Conservation (phyloP, 768 basidiomycete genomes). For the Dioszegia aurantiaca region DNA sequence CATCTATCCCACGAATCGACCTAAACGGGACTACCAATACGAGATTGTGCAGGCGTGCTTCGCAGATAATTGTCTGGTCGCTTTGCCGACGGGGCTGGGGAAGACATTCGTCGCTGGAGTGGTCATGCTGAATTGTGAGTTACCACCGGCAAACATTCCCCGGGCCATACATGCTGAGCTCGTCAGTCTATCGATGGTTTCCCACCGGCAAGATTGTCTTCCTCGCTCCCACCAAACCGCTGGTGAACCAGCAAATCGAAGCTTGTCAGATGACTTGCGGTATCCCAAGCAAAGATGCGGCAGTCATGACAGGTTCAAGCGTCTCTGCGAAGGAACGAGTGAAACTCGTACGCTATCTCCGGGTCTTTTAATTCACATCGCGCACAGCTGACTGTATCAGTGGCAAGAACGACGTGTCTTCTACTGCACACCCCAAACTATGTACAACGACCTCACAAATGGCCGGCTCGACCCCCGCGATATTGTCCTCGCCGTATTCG, state of each 20-base stretch:
- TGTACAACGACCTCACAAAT: slow-evolving; percentile 75
- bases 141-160: slow-evolving; percentile 1
- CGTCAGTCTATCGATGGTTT: slow-evolving; percentile 50
- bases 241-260: slow-evolving; percentile 90
- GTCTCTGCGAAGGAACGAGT: slow-evolving; percentile 30
- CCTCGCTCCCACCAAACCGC: slow-evolving; percentile 91
- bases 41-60: slow-evolving; percentile 83
- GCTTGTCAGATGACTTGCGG: slow-evolving; percentile 92
- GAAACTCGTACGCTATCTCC: slow-evolving; percentile 21
- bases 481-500: slow-evolving; percentile 83
- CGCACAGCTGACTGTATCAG: slow-evolving; percentile 20
- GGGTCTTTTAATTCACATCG: no score
- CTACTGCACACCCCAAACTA: slow-evolving; percentile 94
- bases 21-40: slow-evolving; percentile 88
- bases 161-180: neutral
- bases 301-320: slow-evolving; percentile 76
- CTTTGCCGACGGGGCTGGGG: slow-evolving; percentile 90
- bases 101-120: slow-evolving; percentile 98
- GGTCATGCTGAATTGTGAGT: slow-evolving; percentile 87
- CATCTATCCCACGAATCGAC: slow-evolving; percentile 84
- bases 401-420: slow-evolving; percentile 63
- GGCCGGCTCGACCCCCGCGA: slow-evolving; percentile 73
- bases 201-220: slow-evolving; percentile 67
- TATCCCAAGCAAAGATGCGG: slow-evolving; percentile 79
- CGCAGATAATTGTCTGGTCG: slow-evolving; percentile 89